A percentile compares a stretch with the other conserved stretches of the same genome.
These are phyloP conservation scores for Tylopilus orsonianus DNA, from an alignment of 1,284 basidiomycete species.

Conservation along the genomic window DNA sequence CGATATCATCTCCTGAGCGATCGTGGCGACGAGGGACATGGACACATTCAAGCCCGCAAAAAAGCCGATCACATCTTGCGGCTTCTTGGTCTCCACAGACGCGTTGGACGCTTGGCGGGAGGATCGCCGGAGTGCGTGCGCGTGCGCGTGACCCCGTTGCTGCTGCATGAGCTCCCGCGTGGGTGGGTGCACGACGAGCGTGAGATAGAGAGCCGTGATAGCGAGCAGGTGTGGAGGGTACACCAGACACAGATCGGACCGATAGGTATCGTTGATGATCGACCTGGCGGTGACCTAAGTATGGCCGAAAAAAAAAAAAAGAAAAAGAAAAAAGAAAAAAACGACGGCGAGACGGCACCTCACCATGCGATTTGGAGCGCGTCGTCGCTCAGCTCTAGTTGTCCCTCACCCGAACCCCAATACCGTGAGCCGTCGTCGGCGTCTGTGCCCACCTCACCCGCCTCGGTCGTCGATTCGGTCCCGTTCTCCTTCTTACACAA, in stretches of 20 bases:
- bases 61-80: conserved; percentile 76
- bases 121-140: conserved; percentile 47
- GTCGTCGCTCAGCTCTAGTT: conserved; percentile 64
- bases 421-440: conserved; percentile 63
- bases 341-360: neutral
- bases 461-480: conserved; percentile 49
- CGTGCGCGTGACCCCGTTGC: conserved; percentile 12
- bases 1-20: conserved; percentile 88
- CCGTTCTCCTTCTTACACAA: conserved; percentile 61
- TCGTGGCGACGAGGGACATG: conserved; percentile 77
- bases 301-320: neutral
- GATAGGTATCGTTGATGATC: conserved; percentile 94
- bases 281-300: conserved; percentile 57
- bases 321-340: neutral
- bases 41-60: conserved; percentile 86
- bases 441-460: conserved; percentile 61
- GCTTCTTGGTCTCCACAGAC: conserved; percentile 39
- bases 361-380: conserved; percentile 79
- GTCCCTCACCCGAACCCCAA: conserved; percentile 72
- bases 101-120: conserved; percentile 43
- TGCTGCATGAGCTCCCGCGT: conserved; percentile 44
- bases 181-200: conserved; percentile 66
- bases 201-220: conserved; percentile 86
- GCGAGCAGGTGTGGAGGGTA: conserved; percentile 95
- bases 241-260: conserved; percentile 85